phyloP scores from a whole-genome alignment of 2,329 filamentous ascomycete genomes.

The Pseudohalonectria lignicola region DNA sequence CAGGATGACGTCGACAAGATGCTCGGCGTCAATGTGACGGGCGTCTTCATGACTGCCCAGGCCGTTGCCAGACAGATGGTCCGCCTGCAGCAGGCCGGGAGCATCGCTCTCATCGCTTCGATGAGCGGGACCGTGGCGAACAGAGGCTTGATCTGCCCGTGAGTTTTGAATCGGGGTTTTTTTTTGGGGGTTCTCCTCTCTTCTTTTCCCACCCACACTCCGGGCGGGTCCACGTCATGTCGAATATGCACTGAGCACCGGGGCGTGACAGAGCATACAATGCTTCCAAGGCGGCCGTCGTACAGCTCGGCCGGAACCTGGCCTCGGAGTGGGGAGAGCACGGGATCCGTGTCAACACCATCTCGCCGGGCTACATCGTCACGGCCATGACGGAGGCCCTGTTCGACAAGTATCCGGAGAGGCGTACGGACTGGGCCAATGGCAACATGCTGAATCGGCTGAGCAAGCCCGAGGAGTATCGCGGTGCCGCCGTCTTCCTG shows the following conservation, averaged over 20 bases:
- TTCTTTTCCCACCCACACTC: neutral
- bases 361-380: slow-evolving; percentile 71
- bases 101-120: slow-evolving; percentile 57
- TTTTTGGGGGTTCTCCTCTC: neutral
- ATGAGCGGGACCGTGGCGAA: slow-evolving; percentile 62
- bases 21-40: slow-evolving; percentile 79
- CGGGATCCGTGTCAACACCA: slow-evolving; percentile 70
- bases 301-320: slow-evolving; percentile 60
- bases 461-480: slow-evolving; percentile 57
- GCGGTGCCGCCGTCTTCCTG: slow-evolving; percentile 58
- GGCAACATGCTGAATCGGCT: slow-evolving; percentile 76
- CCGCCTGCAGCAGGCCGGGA: slow-evolving; percentile 41
- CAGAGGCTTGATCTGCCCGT: slow-evolving; percentile 48
- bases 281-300: slow-evolving; percentile 62
- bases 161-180: slow-evolving; percentile 16
- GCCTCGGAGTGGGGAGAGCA: slow-evolving; percentile 63
- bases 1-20: slow-evolving; percentile 67
- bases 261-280: slow-evolving; percentile 73
- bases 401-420: slow-evolving; percentile 65
- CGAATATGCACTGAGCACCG: too few relatives aligned
- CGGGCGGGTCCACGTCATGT: too few relatives aligned
- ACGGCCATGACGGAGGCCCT: slow-evolving; percentile 76
- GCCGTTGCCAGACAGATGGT: slow-evolving; percentile 73
- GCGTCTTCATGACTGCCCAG: slow-evolving; percentile 75
- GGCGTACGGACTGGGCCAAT: slow-evolving; percentile 57